Evolutionary conservation across 2,329 filamentous ascomycete genomes (phyloP), one percentile per base, ranked within the genome.

Genomic region (Colletotrichum sidae): DNA sequence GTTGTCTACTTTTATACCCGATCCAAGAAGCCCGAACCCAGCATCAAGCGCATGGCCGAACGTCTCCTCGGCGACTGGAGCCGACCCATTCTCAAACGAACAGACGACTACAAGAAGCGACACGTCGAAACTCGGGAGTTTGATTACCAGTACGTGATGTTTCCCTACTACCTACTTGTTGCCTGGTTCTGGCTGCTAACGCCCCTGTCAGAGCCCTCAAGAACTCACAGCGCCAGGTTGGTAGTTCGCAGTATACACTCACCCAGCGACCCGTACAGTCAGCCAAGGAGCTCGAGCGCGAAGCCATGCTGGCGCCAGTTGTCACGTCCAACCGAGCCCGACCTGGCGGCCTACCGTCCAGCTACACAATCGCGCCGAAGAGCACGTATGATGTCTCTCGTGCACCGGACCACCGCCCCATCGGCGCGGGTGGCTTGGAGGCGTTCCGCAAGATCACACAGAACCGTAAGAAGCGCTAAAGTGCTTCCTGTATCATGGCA

Each of bases 1-100:
- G 93, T 99, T 52, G 91, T 97, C 56, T 88, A 97, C 68, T 99
- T 97, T 81, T 99, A 99, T 80, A 97, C 94, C 55, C 94, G 94
- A 79, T 97, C 92, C 83, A 96, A 94, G 81, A 91, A 93, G 70
- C 92, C 94, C 1, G 93, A 98, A 79, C 83, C 90, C 5, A 86
- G 85, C 67, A 97, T 99, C 83, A 97, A 97, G 83, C 90, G 95
- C 70, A 93, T 94, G 80, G 96, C 96, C 0, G 94, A 98, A 81
- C 89, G 92, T 53, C 84, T 98, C n/a, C 84, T 97, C 61, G 93
- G 92, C 61, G 95, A 98, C 75, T 99, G 96, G 96, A 97, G 94
- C 69, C 86, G 96, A 45, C 94, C 95, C 4, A 97, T 99, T 69
- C 84, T 99, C 58, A 95, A 96, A 81, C 90, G 94, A 70, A 97